A percentile compares a stretch with the other conserved stretches of the same genome.
Evolutionary conservation across 176 grass and related monocot species (phyloP).

Genomic region (Rhynchospora tenuis): DNA sequence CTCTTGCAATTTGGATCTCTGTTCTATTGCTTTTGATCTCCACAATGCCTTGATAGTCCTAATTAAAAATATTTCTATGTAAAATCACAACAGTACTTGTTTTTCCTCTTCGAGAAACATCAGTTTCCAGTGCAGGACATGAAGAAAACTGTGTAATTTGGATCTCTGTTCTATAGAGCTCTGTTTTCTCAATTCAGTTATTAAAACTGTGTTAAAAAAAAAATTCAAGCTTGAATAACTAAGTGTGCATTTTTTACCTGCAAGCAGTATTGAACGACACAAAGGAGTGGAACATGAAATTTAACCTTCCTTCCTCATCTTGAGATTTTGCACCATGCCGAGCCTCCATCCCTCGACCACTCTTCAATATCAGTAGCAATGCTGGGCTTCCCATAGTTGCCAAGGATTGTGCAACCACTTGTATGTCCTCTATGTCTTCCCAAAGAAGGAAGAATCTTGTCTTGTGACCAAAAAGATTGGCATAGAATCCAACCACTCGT

Average conservation of each 20-base stretch:
- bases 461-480: slow-evolving; percentile 86
- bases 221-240: neutral
- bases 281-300: slow-evolving; percentile 88
- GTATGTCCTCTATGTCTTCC: slow-evolving; percentile 73
- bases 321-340: slow-evolving; percentile 58
- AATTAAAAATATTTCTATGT: neutral
- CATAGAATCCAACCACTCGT: slow-evolving; percentile 73
- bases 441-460: slow-evolving; percentile 93
- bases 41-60: slow-evolving; percentile 77
- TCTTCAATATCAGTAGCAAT: slow-evolving; percentile 52
- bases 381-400: slow-evolving; percentile 55
- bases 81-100: neutral
- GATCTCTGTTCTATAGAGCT: neutral
- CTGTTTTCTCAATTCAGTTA: neutral
- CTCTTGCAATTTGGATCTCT: slow-evolving; percentile 50
- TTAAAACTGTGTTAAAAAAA: neutral
- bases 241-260: slow-evolving; percentile 29
- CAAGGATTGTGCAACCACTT: slow-evolving; percentile 61
- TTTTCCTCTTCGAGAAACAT: neutral
- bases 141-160: neutral
- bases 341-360: slow-evolving; percentile 57
- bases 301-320: slow-evolving; percentile 76
- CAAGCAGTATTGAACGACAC: slow-evolving; percentile 61
- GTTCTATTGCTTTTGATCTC: slow-evolving; percentile 64
- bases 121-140: neutral